Base-by-base conservation (phyloP, 1,284 basidiomycete species). In the Cryptococcus sp. region DNA sequence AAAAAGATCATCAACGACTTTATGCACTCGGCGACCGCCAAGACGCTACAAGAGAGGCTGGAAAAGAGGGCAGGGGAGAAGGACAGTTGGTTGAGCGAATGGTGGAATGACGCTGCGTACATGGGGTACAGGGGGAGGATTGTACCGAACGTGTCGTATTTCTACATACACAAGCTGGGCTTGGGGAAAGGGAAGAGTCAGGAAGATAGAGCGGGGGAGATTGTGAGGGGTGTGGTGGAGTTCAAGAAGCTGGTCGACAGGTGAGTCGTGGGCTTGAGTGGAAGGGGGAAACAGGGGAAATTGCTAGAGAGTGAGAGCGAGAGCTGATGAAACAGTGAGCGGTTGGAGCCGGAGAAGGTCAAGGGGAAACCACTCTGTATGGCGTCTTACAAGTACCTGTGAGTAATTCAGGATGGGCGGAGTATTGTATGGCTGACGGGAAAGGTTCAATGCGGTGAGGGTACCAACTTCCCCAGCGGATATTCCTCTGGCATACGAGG, bases 51-150 rank as follows among this genome's bases (percentile, higher is more conserved):
- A 74, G 72, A 77, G 48, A 78, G 94, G 4, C 78, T 97, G 34
- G 77, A 89, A 64, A 77, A 79, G 24, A 81, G 92, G 4, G 88
- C 89, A 0, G 53, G 58, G 24, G 66, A 68, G 37, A 73, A 70
- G 51, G 81, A 81, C 59, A 93, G 80, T 76, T 99, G 94, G 94
- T 79, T 99, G 28, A 80, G 80, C 47, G 90, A 95, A 50, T 98
- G 94, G 94, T 99, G 94, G 94, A 95, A 97, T 73, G 89, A 97
- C 36, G 80, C 74, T 9, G 93, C 92, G 22, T 79, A 80, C 66
- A 74, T 77, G 71, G 68, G 69, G 10, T 74, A 73, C 54, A 65
- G 78, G 31, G 78, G 95, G 60, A 85, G 93, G 5, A 87, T 97
- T 32, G 85, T 97, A 23, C 90, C 94, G 21, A 89, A 85, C 63